These are phyloP conservation scores for Galeopsis tetrahit DNA, from an alignment of 257 asterid species.

Conservation along the genomic window DNA sequence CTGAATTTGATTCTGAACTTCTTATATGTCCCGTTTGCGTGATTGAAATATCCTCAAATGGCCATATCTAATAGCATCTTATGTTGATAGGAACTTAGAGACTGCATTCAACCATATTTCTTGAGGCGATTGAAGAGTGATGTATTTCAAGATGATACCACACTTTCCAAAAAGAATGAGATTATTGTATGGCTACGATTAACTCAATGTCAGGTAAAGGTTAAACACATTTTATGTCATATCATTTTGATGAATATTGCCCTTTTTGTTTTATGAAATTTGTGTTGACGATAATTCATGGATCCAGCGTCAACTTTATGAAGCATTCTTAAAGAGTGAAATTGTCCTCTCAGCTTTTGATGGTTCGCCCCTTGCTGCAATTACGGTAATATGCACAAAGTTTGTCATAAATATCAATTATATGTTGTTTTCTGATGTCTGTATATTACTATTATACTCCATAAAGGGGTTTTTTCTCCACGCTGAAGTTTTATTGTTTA, in stretches of 20 bases:
- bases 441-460: slow-evolving; percentile 1
- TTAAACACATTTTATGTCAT: slow-evolving; percentile 13
- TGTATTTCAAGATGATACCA: slow-evolving; percentile 59
- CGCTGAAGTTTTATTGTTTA: neutral
- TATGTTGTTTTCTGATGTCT: slow-evolving; percentile 22
- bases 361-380: slow-evolving; percentile 95
- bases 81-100: slow-evolving; percentile 69
- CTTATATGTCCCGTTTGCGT: slow-evolving; percentile 30
- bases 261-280: slow-evolving; percentile 8
- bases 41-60: slow-evolving; percentile 20
- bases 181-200: slow-evolving; percentile 86
- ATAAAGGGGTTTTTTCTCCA: neutral
- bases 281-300: slow-evolving; percentile 30
- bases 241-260: neutral
- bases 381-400: slow-evolving; percentile 62
- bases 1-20: neutral
- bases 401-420: slow-evolving; percentile 11
- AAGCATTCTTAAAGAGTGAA: slow-evolving; percentile 93
- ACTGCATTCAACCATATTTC: slow-evolving; percentile 88
- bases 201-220: slow-evolving; percentile 81
- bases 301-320: slow-evolving; percentile 81
- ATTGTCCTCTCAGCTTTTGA: slow-evolving; percentile 91
- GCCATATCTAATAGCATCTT: slow-evolving; percentile 33
- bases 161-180: slow-evolving; percentile 93
- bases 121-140: slow-evolving; percentile 93